phyloP scores from a whole-genome alignment of 805 yeast species.

The Saccharomycopsis selenospora region DNA sequence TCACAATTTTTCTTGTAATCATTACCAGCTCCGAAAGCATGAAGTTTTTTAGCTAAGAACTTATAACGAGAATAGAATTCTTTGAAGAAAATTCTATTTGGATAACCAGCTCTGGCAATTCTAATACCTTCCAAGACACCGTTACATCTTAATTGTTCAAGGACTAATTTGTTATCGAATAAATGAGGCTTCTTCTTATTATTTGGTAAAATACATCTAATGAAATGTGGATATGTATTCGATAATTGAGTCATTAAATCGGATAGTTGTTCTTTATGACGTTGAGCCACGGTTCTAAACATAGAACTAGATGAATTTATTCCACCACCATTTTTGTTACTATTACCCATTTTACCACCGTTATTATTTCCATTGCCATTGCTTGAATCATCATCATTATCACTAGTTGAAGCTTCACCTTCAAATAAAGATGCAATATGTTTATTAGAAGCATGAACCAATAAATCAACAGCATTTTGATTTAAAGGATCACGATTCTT shows the following conservation, averaged over 20 bases:
- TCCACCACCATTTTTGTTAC: conserved; percentile 22
- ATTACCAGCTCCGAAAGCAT: conserved; percentile 26
- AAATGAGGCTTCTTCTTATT: conserved; percentile 58
- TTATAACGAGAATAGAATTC: conserved; percentile 73
- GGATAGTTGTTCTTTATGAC: conserved; percentile 78
- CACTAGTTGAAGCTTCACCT: conserved; percentile 27
- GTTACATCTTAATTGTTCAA: conserved; percentile 88
- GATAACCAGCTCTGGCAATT: conserved; percentile 95
- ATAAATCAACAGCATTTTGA: conserved; percentile 58
- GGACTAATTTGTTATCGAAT: conserved; percentile 68
- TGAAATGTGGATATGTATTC: conserved; percentile 91
- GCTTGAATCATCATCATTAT: conserved; percentile 23
- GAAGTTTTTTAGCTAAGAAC: conserved; percentile 49
- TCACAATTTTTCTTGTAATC: conserved; percentile 64
- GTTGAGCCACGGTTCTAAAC: conserved; percentile 75
- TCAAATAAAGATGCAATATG: conserved; percentile 53
- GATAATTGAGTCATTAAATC: conserved; percentile 65
- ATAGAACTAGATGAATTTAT: conserved; percentile 27
- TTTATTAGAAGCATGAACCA: conserved; percentile 48
- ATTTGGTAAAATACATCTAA: conserved; percentile 92
- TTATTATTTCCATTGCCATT: conserved; percentile 24
- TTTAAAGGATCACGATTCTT: conserved; percentile 92
- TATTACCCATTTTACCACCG: conserved; percentile 24
- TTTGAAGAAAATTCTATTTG: conserved; percentile 79
- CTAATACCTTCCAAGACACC: conserved; percentile 98